These are phyloP conservation scores for Colletotrichum graminicola DNA, from an alignment of 2,329 filamentous ascomycete genomes.

Conservation along the genomic window DNA sequence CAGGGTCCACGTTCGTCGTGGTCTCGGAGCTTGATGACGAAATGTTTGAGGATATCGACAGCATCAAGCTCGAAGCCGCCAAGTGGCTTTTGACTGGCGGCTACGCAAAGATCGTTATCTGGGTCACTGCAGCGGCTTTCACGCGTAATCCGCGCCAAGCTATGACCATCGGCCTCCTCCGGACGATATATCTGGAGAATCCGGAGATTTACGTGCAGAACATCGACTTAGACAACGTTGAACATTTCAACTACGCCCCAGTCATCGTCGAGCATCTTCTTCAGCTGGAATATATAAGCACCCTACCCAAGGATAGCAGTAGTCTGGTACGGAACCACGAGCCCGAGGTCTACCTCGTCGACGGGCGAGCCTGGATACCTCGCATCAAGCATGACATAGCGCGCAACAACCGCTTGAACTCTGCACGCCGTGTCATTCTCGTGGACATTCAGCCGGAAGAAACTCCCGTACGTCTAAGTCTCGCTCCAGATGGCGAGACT, in stretches of 20 bases:
- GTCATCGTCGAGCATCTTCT: neutral
- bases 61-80: neutral
- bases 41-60: conserved; percentile 48
- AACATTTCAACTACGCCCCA: neutral
- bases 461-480: neutral
- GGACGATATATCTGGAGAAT: conserved; percentile 29
- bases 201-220: conserved; percentile 22
- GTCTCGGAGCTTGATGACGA: conserved; percentile 38
- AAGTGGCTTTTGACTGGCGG: neutral
- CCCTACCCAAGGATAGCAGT: neutral
- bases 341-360: conserved; percentile 16
- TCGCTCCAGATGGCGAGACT: neutral
- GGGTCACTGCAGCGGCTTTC: conserved; percentile 43
- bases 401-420: conserved; percentile 28
- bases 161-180: conserved; percentile 38
- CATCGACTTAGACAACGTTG: conserved; percentile 27
- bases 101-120: conserved; percentile 38
- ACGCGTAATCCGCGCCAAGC: conserved; percentile 40
- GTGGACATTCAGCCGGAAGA: neutral
- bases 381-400: conserved; percentile 28
- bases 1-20: conserved; percentile 28
- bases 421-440: conserved; percentile 9
- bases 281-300: conserved; percentile 1
- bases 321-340: conserved; percentile 6
- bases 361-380: conserved; percentile 11